Base-by-base conservation (phyloP, 2,329 filamentous ascomycete species). In the Venturia carpophila region DNA sequence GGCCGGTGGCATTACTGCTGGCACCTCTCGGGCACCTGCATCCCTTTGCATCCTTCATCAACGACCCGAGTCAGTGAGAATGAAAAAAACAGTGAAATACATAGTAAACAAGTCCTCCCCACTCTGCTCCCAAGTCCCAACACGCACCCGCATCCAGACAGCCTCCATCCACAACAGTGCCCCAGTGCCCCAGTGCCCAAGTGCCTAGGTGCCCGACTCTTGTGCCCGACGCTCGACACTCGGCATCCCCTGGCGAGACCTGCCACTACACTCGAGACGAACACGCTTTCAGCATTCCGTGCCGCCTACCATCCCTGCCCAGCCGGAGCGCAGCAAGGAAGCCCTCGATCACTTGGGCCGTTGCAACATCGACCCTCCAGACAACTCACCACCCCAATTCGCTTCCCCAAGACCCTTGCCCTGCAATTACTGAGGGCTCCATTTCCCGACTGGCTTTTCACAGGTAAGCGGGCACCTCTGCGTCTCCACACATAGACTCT, bases 341-440 rank as follows among this genome's bases (percentile, higher is more conserved):
- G 11, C n/a, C 60, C 42, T 42, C 39, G 60, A 61, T 17, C 43
- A 45, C 39, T 61, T 19, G n/a, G 60, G 60, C 60, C 39, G 55
- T 34, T 15, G n/a, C 19, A 61, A 15, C 60, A 24, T n/a, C 15
- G 17, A 61, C 24, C 5, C 27, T 7, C 37, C n/a, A 21, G 37
- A 43, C 60, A 61, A 61, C 52, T 58, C 52, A 58, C 30, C 17
- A 37, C 24, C 52, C 52, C 52, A 37, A 58, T 37, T 41, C n/a
- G 39, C 19, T 9, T 61, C 42, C n/a, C 60, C 42, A 61, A 15
- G 11, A 37, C 60, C 52, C 3, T 58, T 15, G 6, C 39, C 60
- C 60, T 42, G 60, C 39, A 61, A 61, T 1, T 0, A 27, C 1
- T 17, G 15, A 39, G n/a, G 11, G 37, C 13, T 11, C 17, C 60